Base-by-base conservation (phyloP, 2,329 filamentous ascomycete species). In the Ilyonectria robusta region DNA sequence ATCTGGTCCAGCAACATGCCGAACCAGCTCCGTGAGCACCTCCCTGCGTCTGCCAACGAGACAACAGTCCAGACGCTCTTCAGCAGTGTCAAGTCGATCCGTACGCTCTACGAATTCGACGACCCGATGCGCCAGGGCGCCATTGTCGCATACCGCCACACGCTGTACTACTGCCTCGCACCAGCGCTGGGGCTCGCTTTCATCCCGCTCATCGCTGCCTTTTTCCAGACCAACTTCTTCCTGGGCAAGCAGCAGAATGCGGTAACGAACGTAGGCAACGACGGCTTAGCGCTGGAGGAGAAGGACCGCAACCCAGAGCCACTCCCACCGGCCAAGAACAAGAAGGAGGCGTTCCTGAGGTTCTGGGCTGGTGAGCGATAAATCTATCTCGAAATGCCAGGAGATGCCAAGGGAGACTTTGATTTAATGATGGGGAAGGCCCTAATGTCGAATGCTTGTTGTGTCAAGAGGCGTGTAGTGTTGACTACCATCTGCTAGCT, bases 151-250 rank as follows among this genome's bases (percentile, higher is more conserved):
- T 82, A 82, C 65, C 68, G 76, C 4, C 67, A 72, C 19, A 76
- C 76, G 13, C 79, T 81, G 58, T 80, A 79, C 15, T 78, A 78
- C 47, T 80, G 82, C 13, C 71, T 78, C 33, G 76, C 75, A 5
- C 70, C 77, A 2, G 76, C 79, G 2, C 66, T 81, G 44, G 73
- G 72, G 1, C 66, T 83, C 29, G 75, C 79, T 6, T 73, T 74
- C 21, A 68, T 83, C 2, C 77, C 80, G 1, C 64, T 81, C 15
- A 58, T 82, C 5, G 79, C 77, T 2, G 74, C 80, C 1, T 75
- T 81, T 37, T 81, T 80, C 66, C 80, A 81, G 77, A 80, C 81
- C 33, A 78, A 82, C 67, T 83, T 72, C 72, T 78, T 75, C 59
- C 65, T 79, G 2, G 78, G 77, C 35, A 78, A 77, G 69, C 70